Evolutionary conservation across 2,329 filamentous ascomycete species (phyloP), one percentile per base, ranked within the genome.

Genomic region (Apiospora phragmitis): DNA sequence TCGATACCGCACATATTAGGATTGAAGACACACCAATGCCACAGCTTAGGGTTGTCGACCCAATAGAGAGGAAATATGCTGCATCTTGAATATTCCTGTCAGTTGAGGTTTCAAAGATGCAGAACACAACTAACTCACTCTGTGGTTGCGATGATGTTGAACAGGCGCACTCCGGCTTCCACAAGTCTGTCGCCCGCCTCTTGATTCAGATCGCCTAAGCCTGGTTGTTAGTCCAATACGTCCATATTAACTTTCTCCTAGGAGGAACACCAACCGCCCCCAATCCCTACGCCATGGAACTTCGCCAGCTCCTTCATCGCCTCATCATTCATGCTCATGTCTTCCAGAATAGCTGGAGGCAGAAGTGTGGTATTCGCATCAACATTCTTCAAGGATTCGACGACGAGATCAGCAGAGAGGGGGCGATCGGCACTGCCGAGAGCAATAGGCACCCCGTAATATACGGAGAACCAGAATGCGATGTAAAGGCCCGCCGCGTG

Each of bases 1-100:
- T 84, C 81, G 11, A 78, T 79, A 7, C 84, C 84, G 65, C 84
- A 78, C 0, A 77, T n/a, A 1, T 85, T 80, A 0, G 80, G 79
- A 73, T 84, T 79, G 72, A 83, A 76, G 71, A 83, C 76, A 70
- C 85, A 85, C 65, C 80, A 86, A 71, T 83, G 79, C 84, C 84
- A 86, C 8, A 82, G 72, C 29, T 80, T 71, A 0, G 70, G 74
- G 55, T 83, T 74, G 0, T 71, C 35, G 45, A 83, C 81, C 26
- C 76, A 75, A 68, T 81, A 81, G 4, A 81, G 59, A 0, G 81
- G 78, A 68, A 80, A 82, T 0, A 81, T 85, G 67, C 3, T 2
- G 1, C 14, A 43, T 3, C 38, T 41, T 41, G 8, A 11, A 41
- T 9, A 1, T 41, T 41, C 2, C 8, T 41, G 70, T 78, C 62